Base-by-base conservation (phyloP, 2,329 filamentous ascomycete genomes). In the Colletotrichum falcatum region DNA sequence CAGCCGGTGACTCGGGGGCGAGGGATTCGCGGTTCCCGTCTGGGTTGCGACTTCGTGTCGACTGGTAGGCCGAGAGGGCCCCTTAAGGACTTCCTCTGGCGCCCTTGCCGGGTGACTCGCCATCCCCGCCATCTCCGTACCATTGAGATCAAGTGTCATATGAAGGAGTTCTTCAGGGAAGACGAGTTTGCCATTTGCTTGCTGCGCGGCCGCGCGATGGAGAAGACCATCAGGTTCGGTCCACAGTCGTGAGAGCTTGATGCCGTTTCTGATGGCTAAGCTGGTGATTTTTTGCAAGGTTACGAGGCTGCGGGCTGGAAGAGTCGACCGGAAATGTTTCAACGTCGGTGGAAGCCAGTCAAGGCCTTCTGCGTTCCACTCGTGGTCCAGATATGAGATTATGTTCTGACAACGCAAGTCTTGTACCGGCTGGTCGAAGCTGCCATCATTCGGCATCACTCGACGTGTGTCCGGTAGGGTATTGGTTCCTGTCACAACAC, bases 311-410 rank as follows among this genome's bases (percentile, higher is more conserved):
- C 44, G 37, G 37, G 12, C 7, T 28, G 65, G 60, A 33, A 71
- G 33, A 39, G 54, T 35, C 18, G 59, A 11, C 30, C 65, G 53
- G 23, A 53, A 39, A n/a, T 69, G 53, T 18, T 56, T 33, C 33
- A 71, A 23, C 23, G 20, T 37, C n/a, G 30, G n/a, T 8, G 69
- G 69, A 42, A 71, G 66, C 69, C 69, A 71, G 23, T 71, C 54
- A 16, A 49, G 42, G 18, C 30, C 28, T 35, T 65, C 30, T 23
- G 37, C 48, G 12, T 33, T 55, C 65, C 65, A 71, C 18, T 48
- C 46, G 12, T 61, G 35, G 30, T 71, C 55, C 26, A 71, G 49
- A 44, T 42, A 44, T 18, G 23, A 23, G 23, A 60, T 56, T 4
- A 64, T 44, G 9, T 56, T 16, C 39, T 60, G 39, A n/a, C 39